Evolutionary conservation across 495 filamentous ascomycete genomes (phyloP), one percentile per base, ranked within the genome.

Genomic region (Hyaloscypha hepaticicola): DNA sequence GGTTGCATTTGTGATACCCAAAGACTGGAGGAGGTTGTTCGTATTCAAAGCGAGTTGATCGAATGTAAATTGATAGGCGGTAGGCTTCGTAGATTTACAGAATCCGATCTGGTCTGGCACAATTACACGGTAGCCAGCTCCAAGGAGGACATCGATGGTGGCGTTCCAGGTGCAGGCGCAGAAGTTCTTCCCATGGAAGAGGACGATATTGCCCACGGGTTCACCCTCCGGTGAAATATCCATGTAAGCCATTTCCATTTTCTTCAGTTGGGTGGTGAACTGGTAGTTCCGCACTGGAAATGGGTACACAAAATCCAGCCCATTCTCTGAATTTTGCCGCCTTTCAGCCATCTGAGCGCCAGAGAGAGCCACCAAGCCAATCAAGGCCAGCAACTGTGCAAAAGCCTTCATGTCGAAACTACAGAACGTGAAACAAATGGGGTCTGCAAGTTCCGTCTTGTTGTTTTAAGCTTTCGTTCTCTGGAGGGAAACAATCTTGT

Each of bases 121-220:
- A 58, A 80, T 76, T 55, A 80, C 76, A 45, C 78, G 75, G 65
- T 79, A 80, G 7, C 78, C 79, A 33, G 61, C 66, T 0, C 53
- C 60, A 11, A 69, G 55, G 33, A 80, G 75, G 19, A 67, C 55
- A n/a, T 45, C 12, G 24, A 74, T 71, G 19, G 79, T 79, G 16
- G 58, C 63, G 22, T 71, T 69, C 77, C 77, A 82, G 1, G 79
- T 82, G 1, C 74, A 63, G 31, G 66, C 74, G 66, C 79, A 82
- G 56, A 80, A 82, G 67, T 80, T 80, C 63, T 77, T 77, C 31
- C 79, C 78, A 66, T 82, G 79, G 6, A 82, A 61, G 34, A 80
- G 73, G 33, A 80, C 61, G 21, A 72, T 74, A 24, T 71, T 72
- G 53, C 73, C 72, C 29, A 68, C 63, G 31, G 69, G 73, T 29